Percentiles rank a stretch among this genome's conserved stretches.
Evolutionary conservation across 768 basidiomycete genomes (phyloP).

Genomic region (Lactarius akahatsu): DNA sequence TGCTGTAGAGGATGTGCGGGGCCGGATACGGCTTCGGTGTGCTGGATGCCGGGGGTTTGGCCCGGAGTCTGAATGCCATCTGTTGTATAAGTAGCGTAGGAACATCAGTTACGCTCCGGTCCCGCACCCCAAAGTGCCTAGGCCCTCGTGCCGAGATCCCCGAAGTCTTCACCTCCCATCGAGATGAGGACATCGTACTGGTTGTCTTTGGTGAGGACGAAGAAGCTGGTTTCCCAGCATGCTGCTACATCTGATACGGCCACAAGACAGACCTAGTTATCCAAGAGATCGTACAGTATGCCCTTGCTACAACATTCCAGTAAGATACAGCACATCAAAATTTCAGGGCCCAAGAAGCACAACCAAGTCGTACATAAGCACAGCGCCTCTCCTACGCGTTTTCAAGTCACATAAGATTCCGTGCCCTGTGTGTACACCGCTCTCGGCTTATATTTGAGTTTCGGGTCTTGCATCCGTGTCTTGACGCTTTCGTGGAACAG

Average conservation of each 20-base stretch:
- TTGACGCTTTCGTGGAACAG: slow-evolving; percentile 65
- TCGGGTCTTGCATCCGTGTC: slow-evolving; percentile 49
- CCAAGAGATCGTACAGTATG: no score
- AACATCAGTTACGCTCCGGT: no score
- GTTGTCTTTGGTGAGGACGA: slow-evolving; percentile 51
- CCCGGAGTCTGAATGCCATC: no score
- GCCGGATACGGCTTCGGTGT: no score
- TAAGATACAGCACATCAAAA: background rate
- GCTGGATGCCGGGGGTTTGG: no score
- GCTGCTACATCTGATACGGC: slow-evolving; percentile 52
- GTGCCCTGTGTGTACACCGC: slow-evolving; percentile 51
- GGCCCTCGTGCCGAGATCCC: slow-evolving; percentile 63
- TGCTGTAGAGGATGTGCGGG: no score
- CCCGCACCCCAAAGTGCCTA: no score
- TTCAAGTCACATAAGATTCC: slow-evolving; percentile 48
- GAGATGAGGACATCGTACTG: slow-evolving; percentile 60
- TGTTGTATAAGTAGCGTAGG: no score
- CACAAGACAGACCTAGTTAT: no score
- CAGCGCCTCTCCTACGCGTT: no score
- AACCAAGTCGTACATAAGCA: background rate
- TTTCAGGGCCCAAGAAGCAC: background rate
- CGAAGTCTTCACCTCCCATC: slow-evolving; percentile 85
- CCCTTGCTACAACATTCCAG: background rate
- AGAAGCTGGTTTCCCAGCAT: slow-evolving; percentile 83
- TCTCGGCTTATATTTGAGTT: slow-evolving; percentile 55